phyloP scores from a whole-genome alignment of 345 rosid genomes.

The Zanthoxylum bungeanum region DNA sequence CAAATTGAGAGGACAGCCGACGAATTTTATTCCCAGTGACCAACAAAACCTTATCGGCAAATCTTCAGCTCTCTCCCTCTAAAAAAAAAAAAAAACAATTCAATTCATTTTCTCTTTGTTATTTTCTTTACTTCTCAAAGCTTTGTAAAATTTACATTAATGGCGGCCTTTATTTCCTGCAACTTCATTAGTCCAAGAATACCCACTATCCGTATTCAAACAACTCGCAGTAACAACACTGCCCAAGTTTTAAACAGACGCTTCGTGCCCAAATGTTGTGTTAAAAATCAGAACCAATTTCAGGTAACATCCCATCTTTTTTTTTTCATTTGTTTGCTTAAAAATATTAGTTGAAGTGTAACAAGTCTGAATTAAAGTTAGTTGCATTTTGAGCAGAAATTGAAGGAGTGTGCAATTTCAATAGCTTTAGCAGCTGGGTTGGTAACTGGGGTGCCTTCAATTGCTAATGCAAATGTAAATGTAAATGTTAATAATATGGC shows the following conservation, averaged over 20 bases:
- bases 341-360: not conserved
- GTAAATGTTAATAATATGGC: slow-evolving; percentile 47
- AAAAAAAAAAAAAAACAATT: not conserved
- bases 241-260: slow-evolving; percentile 18
- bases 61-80: not conserved
- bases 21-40: not conserved
- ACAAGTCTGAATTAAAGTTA: not conserved
- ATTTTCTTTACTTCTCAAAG: slow-evolving; percentile 1
- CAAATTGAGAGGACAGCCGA: slow-evolving; percentile 30
- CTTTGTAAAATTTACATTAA: slow-evolving; percentile 12
- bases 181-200: slow-evolving; percentile 25
- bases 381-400: slow-evolving; percentile 41
- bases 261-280: slow-evolving; percentile 33
- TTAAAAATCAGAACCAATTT: slow-evolving; percentile 21
- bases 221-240: slow-evolving; percentile 17
- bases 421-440: slow-evolving; percentile 69
- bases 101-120: not conserved
- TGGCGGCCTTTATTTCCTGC: slow-evolving; percentile 52
- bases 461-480: slow-evolving; percentile 33
- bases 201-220: slow-evolving; percentile 25
- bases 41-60: slow-evolving; percentile 26
- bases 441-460: slow-evolving; percentile 50
- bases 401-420: slow-evolving; percentile 79
- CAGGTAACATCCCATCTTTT: slow-evolving; percentile 34
- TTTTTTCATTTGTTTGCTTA: not conserved